Conservation (phyloP, 2,329 filamentous ascomycete species). For the Aspergillus phoenicis region DNA sequence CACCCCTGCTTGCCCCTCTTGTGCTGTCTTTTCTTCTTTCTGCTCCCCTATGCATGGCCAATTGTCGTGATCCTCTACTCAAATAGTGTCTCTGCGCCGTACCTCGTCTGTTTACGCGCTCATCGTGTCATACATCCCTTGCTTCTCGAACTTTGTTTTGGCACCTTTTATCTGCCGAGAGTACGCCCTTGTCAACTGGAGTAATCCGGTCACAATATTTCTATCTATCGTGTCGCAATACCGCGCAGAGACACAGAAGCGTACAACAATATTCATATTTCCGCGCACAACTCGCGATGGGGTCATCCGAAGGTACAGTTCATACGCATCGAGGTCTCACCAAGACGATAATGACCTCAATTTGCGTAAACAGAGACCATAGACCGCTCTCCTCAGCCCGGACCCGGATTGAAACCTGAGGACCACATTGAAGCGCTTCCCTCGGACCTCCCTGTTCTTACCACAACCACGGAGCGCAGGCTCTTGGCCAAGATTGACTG, state of each 20-base stretch:
- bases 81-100: neutral
- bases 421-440: slow-evolving; percentile 21
- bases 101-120: neutral
- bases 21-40: slow-evolving; percentile 1
- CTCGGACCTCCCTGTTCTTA: slow-evolving; percentile 35
- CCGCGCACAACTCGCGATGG: neutral
- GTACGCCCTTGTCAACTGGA: neutral
- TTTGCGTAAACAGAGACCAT: slow-evolving; percentile 6
- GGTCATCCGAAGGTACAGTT: slow-evolving; percentile 7
- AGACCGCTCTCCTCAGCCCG: neutral
- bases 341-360: neutral
- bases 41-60: neutral
- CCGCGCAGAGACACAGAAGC: neutral
- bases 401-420: slow-evolving; percentile 24
- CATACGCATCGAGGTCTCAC: neutral
- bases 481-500: slow-evolving; percentile 72
- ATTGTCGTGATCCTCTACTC: neutral
- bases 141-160: neutral
- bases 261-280: neutral
- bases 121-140: neutral
- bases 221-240: neutral
- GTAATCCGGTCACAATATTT: neutral
- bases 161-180: neutral
- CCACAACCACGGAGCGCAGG: slow-evolving; percentile 56
- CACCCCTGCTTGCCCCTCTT: slow-evolving; percentile 13